phyloP scores from a whole-genome alignment of 2,329 filamentous ascomycete genomes.

The Apiospora arundinis region DNA sequence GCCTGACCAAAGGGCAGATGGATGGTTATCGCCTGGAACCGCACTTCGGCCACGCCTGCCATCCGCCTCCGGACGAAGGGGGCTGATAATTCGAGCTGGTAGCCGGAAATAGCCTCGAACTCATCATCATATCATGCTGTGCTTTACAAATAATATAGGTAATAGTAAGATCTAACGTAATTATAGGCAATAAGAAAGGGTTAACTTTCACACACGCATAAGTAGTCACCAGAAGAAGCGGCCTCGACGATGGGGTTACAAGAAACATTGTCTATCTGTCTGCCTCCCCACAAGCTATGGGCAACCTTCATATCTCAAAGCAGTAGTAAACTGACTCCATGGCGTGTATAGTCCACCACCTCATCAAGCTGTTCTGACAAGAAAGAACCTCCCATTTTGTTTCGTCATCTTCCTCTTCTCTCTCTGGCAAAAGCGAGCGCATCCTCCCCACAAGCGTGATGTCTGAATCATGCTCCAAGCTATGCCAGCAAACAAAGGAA shows the following conservation, averaged over 20 bases:
- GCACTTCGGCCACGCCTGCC: no score
- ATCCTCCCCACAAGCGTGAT: constrained; percentile 1
- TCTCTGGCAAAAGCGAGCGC: constrained; percentile 8
- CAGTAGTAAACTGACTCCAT: background rate
- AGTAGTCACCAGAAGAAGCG: background rate
- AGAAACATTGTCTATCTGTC: background rate
- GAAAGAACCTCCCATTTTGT: background rate
- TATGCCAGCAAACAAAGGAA: constrained; percentile 17
- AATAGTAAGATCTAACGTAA: no score
- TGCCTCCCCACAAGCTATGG: constrained; percentile 5
- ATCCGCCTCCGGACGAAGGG: no score
- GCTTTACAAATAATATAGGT: no score
- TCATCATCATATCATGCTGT: no score
- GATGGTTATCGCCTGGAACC: no score
- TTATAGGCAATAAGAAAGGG: background rate
- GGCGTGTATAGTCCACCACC: background rate
- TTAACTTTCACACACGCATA: background rate
- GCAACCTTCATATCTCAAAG: background rate
- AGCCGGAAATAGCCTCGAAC: no score
- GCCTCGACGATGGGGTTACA: background rate
- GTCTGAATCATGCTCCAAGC: constrained; percentile 11
- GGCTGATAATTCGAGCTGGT: no score
- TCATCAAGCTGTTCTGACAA: background rate
- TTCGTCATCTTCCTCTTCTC: background rate
- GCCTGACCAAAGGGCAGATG: no score